These are phyloP conservation scores for Inonotus obliquus DNA, from an alignment of 1,284 basidiomycete species.

Conservation along the genomic window DNA sequence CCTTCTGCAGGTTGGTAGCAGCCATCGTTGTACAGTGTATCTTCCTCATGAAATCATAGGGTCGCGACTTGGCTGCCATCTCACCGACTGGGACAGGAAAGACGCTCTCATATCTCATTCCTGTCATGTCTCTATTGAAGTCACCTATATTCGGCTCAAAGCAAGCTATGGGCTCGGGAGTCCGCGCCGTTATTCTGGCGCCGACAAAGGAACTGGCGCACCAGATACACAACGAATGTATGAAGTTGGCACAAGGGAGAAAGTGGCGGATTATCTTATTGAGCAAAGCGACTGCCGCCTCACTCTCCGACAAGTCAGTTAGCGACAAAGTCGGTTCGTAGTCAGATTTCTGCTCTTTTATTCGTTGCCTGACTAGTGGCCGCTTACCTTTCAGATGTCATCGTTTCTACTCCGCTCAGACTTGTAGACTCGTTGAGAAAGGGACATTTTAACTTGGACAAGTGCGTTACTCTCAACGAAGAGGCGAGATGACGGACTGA, in stretches of 20 bases:
- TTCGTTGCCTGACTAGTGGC: neutral
- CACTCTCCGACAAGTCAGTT: slow-evolving; percentile 61
- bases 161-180: slow-evolving; percentile 49
- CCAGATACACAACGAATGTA: slow-evolving; percentile 91
- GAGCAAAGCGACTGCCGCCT: slow-evolving; percentile 79
- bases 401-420: slow-evolving; percentile 79
- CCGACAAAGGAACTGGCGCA: slow-evolving; percentile 96
- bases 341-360: neutral
- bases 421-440: slow-evolving; percentile 71
- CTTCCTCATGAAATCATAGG: neutral
- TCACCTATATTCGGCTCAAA: slow-evolving; percentile 52
- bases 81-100: slow-evolving; percentile 96
- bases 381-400: slow-evolving; percentile 51
- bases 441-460: slow-evolving; percentile 60
- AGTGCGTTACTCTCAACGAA: slow-evolving; percentile 43
- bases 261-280: slow-evolving; percentile 83
- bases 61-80: slow-evolving; percentile 81
- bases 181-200: slow-evolving; percentile 79
- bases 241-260: slow-evolving; percentile 77
- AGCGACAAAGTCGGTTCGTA: slow-evolving; percentile 66
- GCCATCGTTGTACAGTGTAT: neutral
- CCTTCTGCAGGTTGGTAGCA: slow-evolving; percentile 54
- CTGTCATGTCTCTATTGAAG: slow-evolving; percentile 66
- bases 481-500: slow-evolving; percentile 14
- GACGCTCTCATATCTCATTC: slow-evolving; percentile 85